Conservation (phyloP, 2,329 filamentous ascomycete species). For the Alternaria rosae region DNA sequence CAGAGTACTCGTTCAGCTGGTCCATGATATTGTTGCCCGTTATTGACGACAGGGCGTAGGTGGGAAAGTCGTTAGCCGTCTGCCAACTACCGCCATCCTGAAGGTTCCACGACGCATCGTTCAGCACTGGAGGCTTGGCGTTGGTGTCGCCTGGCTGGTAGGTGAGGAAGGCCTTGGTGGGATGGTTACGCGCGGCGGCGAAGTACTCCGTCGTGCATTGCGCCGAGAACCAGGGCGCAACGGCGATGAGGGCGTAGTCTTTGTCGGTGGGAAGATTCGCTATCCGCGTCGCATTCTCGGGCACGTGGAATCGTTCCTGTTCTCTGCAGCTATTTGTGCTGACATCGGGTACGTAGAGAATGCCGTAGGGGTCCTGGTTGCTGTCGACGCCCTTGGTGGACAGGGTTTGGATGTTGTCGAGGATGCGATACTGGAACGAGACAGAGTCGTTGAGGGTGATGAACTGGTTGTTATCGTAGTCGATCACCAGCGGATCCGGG, state of each 20-base stretch:
- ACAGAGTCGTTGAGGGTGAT: slow-evolving; percentile 37
- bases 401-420: slow-evolving; percentile 75
- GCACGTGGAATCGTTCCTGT: slow-evolving; percentile 70
- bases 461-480: slow-evolving; percentile 42
- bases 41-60: slow-evolving; percentile 79
- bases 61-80: slow-evolving; percentile 72
- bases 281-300: slow-evolving; percentile 75
- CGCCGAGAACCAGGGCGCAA: slow-evolving; percentile 84
- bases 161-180: slow-evolving; percentile 65
- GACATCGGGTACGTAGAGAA: slow-evolving; percentile 85
- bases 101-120: slow-evolving; percentile 73
- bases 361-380: slow-evolving; percentile 72
- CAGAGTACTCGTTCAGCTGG: slow-evolving; percentile 78
- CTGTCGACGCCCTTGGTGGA: slow-evolving; percentile 70
- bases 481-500: slow-evolving; percentile 41
- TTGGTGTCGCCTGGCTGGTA: slow-evolving; percentile 59
- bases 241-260: slow-evolving; percentile 77
- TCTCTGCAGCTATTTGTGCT: slow-evolving; percentile 68
- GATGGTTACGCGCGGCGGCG: slow-evolving; percentile 64
- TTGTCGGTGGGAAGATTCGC: slow-evolving; percentile 68
- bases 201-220: slow-evolving; percentile 79
- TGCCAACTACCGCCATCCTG: slow-evolving; percentile 76
- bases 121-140: slow-evolving; percentile 69
- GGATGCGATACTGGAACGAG: slow-evolving; percentile 49
- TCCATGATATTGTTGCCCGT: slow-evolving; percentile 73